Evolutionary conservation across 2,329 filamentous ascomycete genomes (phyloP).

Genomic region (Botrytis fragariae): DNA sequence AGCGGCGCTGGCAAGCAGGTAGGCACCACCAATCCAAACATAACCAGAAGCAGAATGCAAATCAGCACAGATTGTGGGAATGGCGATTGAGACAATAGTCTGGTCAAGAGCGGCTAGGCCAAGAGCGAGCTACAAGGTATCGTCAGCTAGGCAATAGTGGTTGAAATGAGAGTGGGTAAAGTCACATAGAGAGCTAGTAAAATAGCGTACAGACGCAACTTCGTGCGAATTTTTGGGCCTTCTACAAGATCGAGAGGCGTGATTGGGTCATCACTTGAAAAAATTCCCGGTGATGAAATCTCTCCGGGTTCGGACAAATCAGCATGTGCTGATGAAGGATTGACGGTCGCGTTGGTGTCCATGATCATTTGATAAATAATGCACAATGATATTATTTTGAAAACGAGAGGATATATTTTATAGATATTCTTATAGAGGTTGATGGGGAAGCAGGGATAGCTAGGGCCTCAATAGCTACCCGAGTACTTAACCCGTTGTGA

Average conservation of each 20-base stretch:
- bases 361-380: neutral
- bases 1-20: slow-evolving; percentile 49
- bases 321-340: neutral
- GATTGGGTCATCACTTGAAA: neutral
- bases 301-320: neutral
- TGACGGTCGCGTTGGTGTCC: neutral
- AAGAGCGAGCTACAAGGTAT: slow-evolving; percentile 6
- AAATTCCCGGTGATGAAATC: neutral
- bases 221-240: slow-evolving; percentile 29
- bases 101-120: slow-evolving; percentile 36
- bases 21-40: slow-evolving; percentile 53
- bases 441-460: neutral
- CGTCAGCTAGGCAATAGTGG: neutral
- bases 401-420: neutral
- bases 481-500: neutral
- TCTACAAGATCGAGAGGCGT: slow-evolving; percentile 27
- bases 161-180: neutral
- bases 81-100: slow-evolving; percentile 43
- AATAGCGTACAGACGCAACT: slow-evolving; percentile 32
- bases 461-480: neutral
- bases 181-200: slow-evolving; percentile 32
- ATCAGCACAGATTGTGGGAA: slow-evolving; percentile 42
- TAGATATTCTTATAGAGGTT: neutral
- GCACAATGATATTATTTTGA: neutral
- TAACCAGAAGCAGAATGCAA: slow-evolving; percentile 47